Percentiles rank a stretch among this genome's conserved stretches.
Conservation (phyloP, 208 protist species). For the Leishmania guyanensis region DNA sequence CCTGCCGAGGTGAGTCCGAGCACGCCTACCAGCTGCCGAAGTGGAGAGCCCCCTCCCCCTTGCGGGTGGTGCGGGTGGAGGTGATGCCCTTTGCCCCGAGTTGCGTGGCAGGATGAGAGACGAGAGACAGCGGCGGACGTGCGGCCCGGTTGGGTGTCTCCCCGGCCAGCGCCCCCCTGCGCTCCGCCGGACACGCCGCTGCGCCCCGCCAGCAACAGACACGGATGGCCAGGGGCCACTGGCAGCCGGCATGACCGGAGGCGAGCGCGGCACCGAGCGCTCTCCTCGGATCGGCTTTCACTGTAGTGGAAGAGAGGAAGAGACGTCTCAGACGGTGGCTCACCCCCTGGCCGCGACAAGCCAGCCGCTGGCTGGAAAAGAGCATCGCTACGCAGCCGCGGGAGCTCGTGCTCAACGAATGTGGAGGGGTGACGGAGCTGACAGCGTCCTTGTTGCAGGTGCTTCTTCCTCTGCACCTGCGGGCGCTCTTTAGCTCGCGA, state of each 20-base stretch:
- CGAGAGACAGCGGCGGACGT: not conserved
- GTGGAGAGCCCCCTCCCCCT: not conserved
- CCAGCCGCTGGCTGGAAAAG: slow-evolving; percentile 9
- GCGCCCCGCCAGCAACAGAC: not conserved
- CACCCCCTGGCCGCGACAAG: slow-evolving; percentile 19
- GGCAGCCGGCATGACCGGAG: not conserved
- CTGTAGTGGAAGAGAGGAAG: slow-evolving; percentile 23
- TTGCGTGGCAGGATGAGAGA: not conserved
- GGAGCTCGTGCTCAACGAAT: slow-evolving; percentile 9
- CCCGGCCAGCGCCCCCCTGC: not conserved
- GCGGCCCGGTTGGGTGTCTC: not conserved
- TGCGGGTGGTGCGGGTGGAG: not conserved
- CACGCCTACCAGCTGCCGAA: not conserved
- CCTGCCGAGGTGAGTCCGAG: not conserved
- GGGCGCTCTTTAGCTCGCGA: slow-evolving; percentile 11
- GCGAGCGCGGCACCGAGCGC: not conserved
- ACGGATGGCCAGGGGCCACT: not conserved
- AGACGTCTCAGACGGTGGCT: slow-evolving; percentile 1
- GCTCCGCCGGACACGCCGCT: not conserved
- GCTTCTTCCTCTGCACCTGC: not conserved
- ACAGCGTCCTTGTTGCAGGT: slow-evolving; percentile 29
- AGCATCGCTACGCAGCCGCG: slow-evolving; percentile 15
- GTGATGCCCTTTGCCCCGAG: not conserved
- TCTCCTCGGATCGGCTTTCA: slow-evolving; percentile 6
- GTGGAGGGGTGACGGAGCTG: slow-evolving; percentile 18